Evolutionary conservation across 371 early-diverging fungal genomes (phyloP), one percentile per base, ranked within the genome.

Genomic region (Circinella minor): DNA sequence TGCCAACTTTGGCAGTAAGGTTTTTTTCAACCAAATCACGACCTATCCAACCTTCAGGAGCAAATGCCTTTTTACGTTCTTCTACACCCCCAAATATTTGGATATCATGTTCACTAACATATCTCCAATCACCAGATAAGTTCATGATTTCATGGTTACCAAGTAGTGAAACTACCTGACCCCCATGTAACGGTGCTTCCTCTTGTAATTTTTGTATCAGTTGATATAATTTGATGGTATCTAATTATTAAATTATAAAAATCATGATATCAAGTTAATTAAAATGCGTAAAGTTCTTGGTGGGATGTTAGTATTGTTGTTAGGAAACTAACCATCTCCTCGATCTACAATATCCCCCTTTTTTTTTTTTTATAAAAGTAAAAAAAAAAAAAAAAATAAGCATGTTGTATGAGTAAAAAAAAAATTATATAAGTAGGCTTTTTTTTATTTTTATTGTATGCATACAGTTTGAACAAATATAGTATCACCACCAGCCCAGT

Each of bases 81-180:
- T 81, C 71, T 11, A 67, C 14, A 3, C 88, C 85, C 6, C 93
- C 94, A 80, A 93, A 92, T 1, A 88, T 85, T 20, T 69, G 81
- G 39, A 80, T 77, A 72, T 94, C 94, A 65, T 83, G 87, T 0
- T 76, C 70, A 46, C 86, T 81, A 1, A 94, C 94, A 72, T 93
- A 93, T n/a, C 92, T 84, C 78, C 84, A 85, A 68, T 92, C 92
- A 3, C 85, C 86, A 27, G 81, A 68, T 8, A 91, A 71, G 71
- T 94, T 94, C 93, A 93, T 93, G 17, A 93, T 80, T 77, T 93
- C 93, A 66, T 91, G 93, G 73, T 91, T 93, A 14, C 88, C 88
- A 14, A 89, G 67, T n/a, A 88, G 38, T 9, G 81, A 77, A 39
- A 91, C 81, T 1, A 90, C 90, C 34, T 80, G 71, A 4, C 91